Conservation (phyloP, 2,329 filamentous ascomycete genomes). For the Penicillium sumatraense region DNA sequence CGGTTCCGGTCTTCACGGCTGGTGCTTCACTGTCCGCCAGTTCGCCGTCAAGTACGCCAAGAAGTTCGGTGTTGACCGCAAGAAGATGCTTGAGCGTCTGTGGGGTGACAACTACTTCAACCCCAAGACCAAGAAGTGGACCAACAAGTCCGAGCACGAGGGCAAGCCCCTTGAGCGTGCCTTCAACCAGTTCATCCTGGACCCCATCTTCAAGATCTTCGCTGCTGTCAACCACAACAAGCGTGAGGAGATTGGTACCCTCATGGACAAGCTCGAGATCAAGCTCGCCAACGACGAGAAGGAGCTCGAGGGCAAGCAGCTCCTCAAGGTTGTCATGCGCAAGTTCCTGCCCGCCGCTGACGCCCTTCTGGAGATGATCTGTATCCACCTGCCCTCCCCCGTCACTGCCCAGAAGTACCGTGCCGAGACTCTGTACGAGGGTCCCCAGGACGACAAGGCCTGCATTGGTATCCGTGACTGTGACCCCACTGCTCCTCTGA, state of each 20-base stretch:
- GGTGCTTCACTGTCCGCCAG: conserved; percentile 99
- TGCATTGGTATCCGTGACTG: conserved; percentile 98
- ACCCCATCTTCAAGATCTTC: conserved; percentile 99
- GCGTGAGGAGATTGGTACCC: conserved; percentile 82
- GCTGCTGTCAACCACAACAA: conserved; percentile 96
- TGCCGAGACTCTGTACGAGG: conserved; percentile 98
- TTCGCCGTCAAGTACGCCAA: conserved; percentile 96
- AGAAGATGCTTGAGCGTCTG: conserved; percentile 99
- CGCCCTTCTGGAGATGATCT: conserved; percentile 99
- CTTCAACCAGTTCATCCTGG: conserved; percentile 99
- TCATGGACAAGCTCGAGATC: conserved; percentile 92
- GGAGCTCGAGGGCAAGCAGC: conserved; percentile 94
- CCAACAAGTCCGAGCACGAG: conserved; percentile 80
- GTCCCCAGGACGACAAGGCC: conserved; percentile 87
- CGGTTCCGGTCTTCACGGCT: conserved; percentile 99
- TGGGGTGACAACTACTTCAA: conserved; percentile 99
- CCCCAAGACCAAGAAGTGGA: conserved; percentile 99
- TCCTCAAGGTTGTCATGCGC: conserved; percentile 97
- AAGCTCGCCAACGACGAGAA: conserved; percentile 87
- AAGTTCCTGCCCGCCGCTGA: conserved; percentile 99
- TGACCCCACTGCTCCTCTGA: conserved; percentile 96
- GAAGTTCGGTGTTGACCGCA: conserved; percentile 99
- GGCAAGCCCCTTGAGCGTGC: conserved; percentile 94
- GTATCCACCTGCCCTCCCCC: conserved; percentile 97
- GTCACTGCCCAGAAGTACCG: conserved; percentile 96